These are phyloP conservation scores for Boechera retrofracta DNA, from an alignment of 345 rosid species.

Conservation along the genomic window DNA sequence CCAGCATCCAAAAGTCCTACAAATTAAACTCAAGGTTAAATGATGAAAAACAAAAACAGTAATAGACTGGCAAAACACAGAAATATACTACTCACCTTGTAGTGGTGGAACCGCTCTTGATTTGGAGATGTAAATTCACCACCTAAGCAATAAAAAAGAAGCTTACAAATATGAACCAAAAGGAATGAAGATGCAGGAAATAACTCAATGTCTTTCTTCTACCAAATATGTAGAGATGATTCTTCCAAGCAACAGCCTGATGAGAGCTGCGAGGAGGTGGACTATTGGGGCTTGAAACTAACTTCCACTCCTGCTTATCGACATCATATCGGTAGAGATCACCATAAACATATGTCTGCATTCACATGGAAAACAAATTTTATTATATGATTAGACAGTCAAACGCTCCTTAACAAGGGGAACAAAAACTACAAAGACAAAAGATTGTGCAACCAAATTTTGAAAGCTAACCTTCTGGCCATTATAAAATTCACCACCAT, in stretches of 20 bases:
- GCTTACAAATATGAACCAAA: not conserved
- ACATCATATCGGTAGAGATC: constrained; percentile 86
- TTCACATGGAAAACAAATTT: constrained; percentile 21
- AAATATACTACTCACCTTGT: constrained; percentile 64
- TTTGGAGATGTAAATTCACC: constrained; percentile 98
- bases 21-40: constrained; percentile 19
- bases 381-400: not conserved
- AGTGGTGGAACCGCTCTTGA: constrained; percentile 96
- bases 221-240: constrained; percentile 93
- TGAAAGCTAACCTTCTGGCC: constrained; percentile 74
- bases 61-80: not conserved
- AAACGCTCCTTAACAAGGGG: not conserved
- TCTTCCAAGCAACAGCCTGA: constrained; percentile 97
- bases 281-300: constrained; percentile 88
- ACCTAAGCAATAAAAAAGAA: constrained; percentile 51
- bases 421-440: not conserved
- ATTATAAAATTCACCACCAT: constrained; percentile 94
- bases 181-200: not conserved
- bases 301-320: constrained; percentile 91
- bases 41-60: not conserved
- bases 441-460: not conserved
- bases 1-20: constrained; percentile 95
- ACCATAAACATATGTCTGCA: constrained; percentile 91
- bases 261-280: constrained; percentile 99
- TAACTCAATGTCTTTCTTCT: constrained; percentile 7